phyloP scores from a whole-genome alignment of 2,329 filamentous ascomycete species.

The Talaromyces sp. region DNA sequence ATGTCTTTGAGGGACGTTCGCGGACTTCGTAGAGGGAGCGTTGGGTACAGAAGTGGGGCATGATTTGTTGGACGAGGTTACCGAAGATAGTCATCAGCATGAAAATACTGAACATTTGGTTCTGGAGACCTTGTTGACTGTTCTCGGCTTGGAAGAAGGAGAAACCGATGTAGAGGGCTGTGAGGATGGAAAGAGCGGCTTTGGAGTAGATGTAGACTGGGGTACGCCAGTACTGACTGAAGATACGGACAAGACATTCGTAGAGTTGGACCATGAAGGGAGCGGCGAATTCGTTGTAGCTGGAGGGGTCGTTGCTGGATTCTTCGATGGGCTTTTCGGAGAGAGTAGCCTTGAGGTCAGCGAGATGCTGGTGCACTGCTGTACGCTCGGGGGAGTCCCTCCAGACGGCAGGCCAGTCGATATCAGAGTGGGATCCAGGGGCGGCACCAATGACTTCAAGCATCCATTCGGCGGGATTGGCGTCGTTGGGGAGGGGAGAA shows the following conservation, averaged over 20 bases:
- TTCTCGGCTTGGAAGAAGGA: conserved; percentile 76
- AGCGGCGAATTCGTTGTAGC: conserved; percentile 78
- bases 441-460: conserved; percentile 63
- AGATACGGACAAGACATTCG: conserved; percentile 72
- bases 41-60: conserved; percentile 62
- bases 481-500: conserved; percentile 59
- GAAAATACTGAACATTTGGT: conserved; percentile 90
- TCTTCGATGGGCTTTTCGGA: conserved; percentile 44
- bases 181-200: conserved; percentile 64
- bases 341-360: conserved; percentile 50
- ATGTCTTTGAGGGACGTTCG: conserved; percentile 67
- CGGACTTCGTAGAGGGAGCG: conserved; percentile 63
- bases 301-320: conserved; percentile 50
- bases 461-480: conserved; percentile 79
- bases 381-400: conserved; percentile 60
- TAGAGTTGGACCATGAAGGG: conserved; percentile 69
- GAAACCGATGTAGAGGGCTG: conserved; percentile 79
- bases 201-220: conserved; percentile 90
- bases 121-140: conserved; percentile 78
- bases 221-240: conserved; percentile 90
- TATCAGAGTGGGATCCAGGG: conserved; percentile 63
- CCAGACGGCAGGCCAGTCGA: conserved; percentile 69
- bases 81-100: conserved; percentile 82
- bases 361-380: conserved; percentile 60
- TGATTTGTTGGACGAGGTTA: conserved; percentile 55